phyloP scores from a whole-genome alignment of 306 rosid species.

The Lathyrus tuberosus region DNA sequence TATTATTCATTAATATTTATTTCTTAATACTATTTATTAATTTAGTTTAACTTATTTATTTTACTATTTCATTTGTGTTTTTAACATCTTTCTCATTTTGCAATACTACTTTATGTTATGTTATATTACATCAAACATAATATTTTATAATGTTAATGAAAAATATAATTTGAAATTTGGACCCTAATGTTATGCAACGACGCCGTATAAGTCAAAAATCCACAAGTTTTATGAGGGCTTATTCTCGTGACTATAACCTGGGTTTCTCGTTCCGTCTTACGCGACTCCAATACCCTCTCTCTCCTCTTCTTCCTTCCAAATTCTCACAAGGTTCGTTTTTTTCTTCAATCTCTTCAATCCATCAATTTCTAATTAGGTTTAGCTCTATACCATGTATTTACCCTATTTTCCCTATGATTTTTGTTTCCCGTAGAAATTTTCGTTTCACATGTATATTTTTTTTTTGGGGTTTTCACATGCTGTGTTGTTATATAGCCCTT shows the following conservation, averaged over 20 bases:
- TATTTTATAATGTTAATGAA: too few relatives aligned
- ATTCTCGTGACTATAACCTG: not conserved
- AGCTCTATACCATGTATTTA: not conserved
- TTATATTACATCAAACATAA: too few relatives aligned
- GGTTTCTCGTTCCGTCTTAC: not conserved
- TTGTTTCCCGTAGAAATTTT: not conserved
- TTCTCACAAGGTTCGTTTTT: constrained; percentile 20
- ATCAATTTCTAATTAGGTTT: constrained; percentile 5
- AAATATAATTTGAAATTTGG: not conserved
- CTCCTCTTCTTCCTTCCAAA: not conserved
- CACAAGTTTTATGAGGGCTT: not conserved
- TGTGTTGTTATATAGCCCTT: not conserved
- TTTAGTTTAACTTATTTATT: too few relatives aligned
- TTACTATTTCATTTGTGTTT: too few relatives aligned
- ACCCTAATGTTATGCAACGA: constrained; percentile 4
- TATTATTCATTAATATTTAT: too few relatives aligned
- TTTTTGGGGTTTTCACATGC: not conserved
- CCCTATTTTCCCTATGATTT: not conserved
- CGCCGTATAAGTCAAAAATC: not conserved
- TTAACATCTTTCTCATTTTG: too few relatives aligned
- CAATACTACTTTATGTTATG: too few relatives aligned
- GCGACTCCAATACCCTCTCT: not conserved
- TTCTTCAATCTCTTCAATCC: not conserved
- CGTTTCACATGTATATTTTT: not conserved
- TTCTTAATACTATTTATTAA: too few relatives aligned